Percentiles rank a stretch among this genome's conserved stretches.
These are phyloP conservation scores for Beta macrorhiza DNA, from an alignment of 179 eudicot species.

Conservation along the genomic window DNA sequence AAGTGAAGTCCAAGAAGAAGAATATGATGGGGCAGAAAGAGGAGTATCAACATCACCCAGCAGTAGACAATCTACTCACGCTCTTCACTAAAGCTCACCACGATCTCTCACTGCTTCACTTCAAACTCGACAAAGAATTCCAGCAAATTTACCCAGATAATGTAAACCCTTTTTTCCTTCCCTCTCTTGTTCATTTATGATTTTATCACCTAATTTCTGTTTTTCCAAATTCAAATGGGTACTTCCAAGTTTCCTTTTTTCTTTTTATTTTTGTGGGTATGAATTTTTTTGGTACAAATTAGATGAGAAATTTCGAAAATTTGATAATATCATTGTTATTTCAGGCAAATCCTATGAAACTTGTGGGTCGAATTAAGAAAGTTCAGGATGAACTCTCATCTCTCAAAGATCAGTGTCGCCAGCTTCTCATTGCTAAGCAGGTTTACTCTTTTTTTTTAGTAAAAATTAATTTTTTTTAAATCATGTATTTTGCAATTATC, in stretches of 20 bases:
- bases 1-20: too few species aligned
- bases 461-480: not conserved
- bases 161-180: conserved; percentile 30
- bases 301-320: not conserved
- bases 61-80: conserved; percentile 53
- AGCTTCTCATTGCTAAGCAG: conserved; percentile 90
- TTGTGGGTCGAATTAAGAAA: conserved; percentile 70
- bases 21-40: conserved; percentile 4
- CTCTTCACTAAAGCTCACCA: conserved; percentile 64
- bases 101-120: conserved; percentile 60
- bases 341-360: conserved; percentile 87
- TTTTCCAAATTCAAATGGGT: not conserved
- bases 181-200: not conserved
- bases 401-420: conserved; percentile 78
- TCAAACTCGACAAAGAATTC: conserved; percentile 72
- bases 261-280: not conserved
- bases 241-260: not conserved
- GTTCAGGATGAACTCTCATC: conserved; percentile 67
- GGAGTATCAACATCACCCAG: conserved; percentile 44
- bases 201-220: not conserved
- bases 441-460: conserved; percentile 28
- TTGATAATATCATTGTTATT: conserved; percentile 6
- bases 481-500: not conserved
- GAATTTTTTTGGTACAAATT: not conserved
- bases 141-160: conserved; percentile 63